phyloP scores from a whole-genome alignment of 805 yeast genomes.

The Lachancea nothofagi region DNA sequence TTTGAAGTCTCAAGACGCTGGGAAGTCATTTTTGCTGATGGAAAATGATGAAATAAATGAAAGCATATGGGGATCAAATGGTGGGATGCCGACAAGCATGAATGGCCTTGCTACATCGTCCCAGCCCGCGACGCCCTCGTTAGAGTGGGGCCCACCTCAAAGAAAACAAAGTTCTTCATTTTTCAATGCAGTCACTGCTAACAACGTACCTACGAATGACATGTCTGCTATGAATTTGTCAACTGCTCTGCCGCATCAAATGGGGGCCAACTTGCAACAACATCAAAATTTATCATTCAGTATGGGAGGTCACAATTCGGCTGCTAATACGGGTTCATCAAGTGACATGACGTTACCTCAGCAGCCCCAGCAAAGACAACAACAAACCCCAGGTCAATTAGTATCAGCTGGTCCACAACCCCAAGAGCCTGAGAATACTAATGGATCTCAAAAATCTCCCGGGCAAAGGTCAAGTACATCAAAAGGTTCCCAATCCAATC shows the following conservation, averaged over 20 bases:
- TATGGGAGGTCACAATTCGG: slow-evolving; percentile 15
- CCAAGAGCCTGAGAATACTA: slow-evolving; percentile 17
- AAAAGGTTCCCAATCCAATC: slow-evolving; percentile 16
- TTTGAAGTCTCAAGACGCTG: slow-evolving; percentile 32
- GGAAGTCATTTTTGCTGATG: slow-evolving; percentile 39
- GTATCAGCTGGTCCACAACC: slow-evolving; percentile 12
- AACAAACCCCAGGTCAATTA: slow-evolving; percentile 17
- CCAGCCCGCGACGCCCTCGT: slow-evolving; percentile 29
- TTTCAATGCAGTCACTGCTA: slow-evolving; percentile 15
- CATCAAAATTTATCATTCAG: slow-evolving; percentile 35
- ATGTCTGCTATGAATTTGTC: slow-evolving; percentile 23
- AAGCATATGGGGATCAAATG: slow-evolving; percentile 32
- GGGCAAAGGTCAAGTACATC: slow-evolving; percentile 16
- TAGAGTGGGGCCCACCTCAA: slow-evolving; percentile 28
- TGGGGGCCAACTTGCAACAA: slow-evolving; percentile 21
- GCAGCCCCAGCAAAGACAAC: slow-evolving; percentile 23
- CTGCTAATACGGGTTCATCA: slow-evolving; percentile 4
- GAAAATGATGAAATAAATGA: slow-evolving; percentile 35
- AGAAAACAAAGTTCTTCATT: slow-evolving; percentile 28
- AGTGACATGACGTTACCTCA: slow-evolving; percentile 24
- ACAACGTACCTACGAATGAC: slow-evolving; percentile 13
- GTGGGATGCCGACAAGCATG: slow-evolving; percentile 28
- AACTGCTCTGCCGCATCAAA: slow-evolving; percentile 9
- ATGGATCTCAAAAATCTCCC: slow-evolving; percentile 19
- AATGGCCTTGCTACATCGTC: slow-evolving; percentile 26